These are phyloP conservation scores for Galeopsis tetrahit DNA, from an alignment of 257 asterid genomes.

Conservation along the genomic window DNA sequence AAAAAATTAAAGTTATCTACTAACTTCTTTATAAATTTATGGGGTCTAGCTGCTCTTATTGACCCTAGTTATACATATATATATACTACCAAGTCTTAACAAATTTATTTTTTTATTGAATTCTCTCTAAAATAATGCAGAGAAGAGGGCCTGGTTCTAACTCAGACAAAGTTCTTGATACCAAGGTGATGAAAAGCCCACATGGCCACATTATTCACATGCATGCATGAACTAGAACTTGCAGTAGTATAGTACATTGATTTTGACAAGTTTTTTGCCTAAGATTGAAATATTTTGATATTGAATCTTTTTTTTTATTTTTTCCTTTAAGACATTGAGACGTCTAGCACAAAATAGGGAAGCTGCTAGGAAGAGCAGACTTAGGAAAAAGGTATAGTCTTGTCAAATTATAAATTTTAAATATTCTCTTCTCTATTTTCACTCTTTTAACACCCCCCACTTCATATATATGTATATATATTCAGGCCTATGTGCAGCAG, in stretches of 20 bases:
- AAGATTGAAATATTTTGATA: neutral
- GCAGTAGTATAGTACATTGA: neutral
- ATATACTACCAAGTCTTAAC: neutral
- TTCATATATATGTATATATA: neutral
- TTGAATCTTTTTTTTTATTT: conserved; percentile 1
- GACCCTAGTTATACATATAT: conserved; percentile 18
- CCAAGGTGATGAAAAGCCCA: conserved; percentile 62
- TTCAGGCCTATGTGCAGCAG: conserved; percentile 96
- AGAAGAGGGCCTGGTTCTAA: conserved; percentile 72
- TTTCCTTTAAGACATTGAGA: conserved; percentile 65
- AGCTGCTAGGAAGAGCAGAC: conserved; percentile 98
- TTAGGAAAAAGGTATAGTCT: conserved; percentile 74
- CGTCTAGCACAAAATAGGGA: conserved; percentile 98
- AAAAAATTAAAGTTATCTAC: neutral
- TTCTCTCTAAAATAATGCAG: conserved; percentile 54
- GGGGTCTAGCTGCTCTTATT: conserved; percentile 31
- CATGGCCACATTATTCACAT: conserved; percentile 29
- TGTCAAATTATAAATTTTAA: neutral
- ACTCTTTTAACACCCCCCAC: neutral
- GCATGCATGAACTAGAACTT: conserved; percentile 35
- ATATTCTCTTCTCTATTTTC: neutral
- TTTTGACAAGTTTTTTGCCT: neutral
- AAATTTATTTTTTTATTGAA: neutral
- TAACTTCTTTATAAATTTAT: neutral
- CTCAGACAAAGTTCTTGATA: conserved; percentile 72